Percentiles rank a stretch among this genome's conserved stretches.
Evolutionary conservation across 345 rosid species (phyloP).

Genomic region (Lepidium didymum): DNA sequence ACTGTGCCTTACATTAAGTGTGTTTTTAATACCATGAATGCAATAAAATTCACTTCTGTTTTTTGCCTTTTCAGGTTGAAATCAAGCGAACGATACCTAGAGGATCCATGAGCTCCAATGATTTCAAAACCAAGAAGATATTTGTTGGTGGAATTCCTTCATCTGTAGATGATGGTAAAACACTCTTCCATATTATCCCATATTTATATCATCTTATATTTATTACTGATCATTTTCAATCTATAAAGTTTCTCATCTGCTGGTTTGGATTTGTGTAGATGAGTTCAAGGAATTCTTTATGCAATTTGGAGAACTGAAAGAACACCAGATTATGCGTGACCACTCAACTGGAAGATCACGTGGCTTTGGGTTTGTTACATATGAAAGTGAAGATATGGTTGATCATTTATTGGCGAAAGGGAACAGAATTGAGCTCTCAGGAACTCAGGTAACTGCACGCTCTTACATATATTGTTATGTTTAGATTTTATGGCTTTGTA

Average conservation of each 20-base stretch:
- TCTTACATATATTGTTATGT: not conserved
- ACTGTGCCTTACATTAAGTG: not conserved
- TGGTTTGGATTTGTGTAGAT: slow-evolving; percentile 34
- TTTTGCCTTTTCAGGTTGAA: slow-evolving; percentile 57
- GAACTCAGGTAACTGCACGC: slow-evolving; percentile 41
- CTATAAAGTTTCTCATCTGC: not conserved
- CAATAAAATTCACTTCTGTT: not conserved
- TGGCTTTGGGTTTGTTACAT: slow-evolving; percentile 74
- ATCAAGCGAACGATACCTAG: slow-evolving; percentile 87
- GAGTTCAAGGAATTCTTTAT: slow-evolving; percentile 69
- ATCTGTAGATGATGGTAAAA: slow-evolving; percentile 67
- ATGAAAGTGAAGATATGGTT: slow-evolving; percentile 59
- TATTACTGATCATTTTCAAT: not conserved
- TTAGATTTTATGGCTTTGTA: not conserved
- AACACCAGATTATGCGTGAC: slow-evolving; percentile 67
- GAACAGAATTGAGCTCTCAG: slow-evolving; percentile 59
- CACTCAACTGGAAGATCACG: slow-evolving; percentile 75
- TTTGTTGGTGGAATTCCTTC: slow-evolving; percentile 97
- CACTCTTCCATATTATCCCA: not conserved
- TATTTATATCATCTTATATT: not conserved
- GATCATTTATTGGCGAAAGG: slow-evolving; percentile 65
- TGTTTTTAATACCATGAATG: not conserved
- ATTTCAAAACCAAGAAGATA: slow-evolving; percentile 88
- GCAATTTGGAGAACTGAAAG: slow-evolving; percentile 67
- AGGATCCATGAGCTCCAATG: slow-evolving; percentile 68